Base-by-base conservation (phyloP, 2,329 filamentous ascomycete species). In the Sporothrix dimorphospora region DNA sequence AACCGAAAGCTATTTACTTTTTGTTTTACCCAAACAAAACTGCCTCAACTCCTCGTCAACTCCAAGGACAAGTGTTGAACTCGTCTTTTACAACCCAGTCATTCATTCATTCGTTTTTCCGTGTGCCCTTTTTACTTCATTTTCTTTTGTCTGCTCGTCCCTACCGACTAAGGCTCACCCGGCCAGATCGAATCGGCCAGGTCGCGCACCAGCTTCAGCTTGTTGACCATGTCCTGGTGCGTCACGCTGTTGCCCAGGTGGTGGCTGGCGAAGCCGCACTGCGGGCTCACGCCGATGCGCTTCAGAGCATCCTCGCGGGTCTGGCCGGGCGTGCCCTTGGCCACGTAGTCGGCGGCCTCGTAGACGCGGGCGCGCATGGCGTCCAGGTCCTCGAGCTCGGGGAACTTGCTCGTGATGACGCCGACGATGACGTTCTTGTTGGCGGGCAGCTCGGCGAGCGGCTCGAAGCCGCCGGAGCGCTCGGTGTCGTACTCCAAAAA, bases 211-310 rank as follows among this genome's bases (percentile, higher is more conserved):
- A 93, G 82, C 81, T 88, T 85, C 77, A 93, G 80, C 83, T 93
- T 93, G 77, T 85, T 87, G 80, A 89, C 85, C 91, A 93, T 93
- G 76, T 89, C 90, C 47, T 91, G 86, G 77, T 87, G 86, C 1
- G 87, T 88, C 76, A 93, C 85, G 49, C 86, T 84, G 77, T 93
- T 92, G 0, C 90, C 91, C 74, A 90, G 85, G 19, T 88, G 86
- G 76, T 92, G 90, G 76, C 89, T 92, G 3, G 91, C 91, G 79
- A 91, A 91, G 0, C 89, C 90, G 78, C 89, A 91, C 82, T 92
- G 90, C 3, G 90, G 90, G 78, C 88, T 91, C 38, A 92, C 88
- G 59, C 89, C 89, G 34, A 93, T 83, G 75, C 88, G 86, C 78
- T 88, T 82, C 70, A 93, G 81, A 1, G 89, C 90, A 77, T 92